phyloP scores from a whole-genome alignment of 768 basidiomycete species.

The Auricularia heimuer region DNA sequence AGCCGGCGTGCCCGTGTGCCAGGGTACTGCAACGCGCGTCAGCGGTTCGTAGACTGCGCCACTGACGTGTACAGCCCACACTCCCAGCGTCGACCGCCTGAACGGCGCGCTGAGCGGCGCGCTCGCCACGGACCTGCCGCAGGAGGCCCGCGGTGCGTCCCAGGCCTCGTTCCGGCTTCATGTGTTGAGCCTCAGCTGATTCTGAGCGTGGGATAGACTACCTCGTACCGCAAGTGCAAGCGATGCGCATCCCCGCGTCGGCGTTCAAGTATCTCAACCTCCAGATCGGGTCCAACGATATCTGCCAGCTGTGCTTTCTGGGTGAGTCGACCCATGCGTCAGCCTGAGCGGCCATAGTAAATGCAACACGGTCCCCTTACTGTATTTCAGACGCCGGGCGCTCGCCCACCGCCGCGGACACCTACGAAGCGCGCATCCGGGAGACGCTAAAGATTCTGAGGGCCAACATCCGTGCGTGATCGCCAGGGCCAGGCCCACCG shows the following conservation, averaged over 20 bases:
- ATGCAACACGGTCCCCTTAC: not conserved
- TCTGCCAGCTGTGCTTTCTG: slow-evolving; percentile 8
- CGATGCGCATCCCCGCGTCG: slow-evolving; percentile 1
- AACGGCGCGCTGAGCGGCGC: slow-evolving; percentile 10
- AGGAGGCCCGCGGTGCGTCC: slow-evolving; percentile 1
- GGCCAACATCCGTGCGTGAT: slow-evolving; percentile 8
- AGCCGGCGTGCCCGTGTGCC: no score
- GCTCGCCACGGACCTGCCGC: slow-evolving; percentile 6
- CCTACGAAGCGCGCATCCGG: slow-evolving; percentile 7
- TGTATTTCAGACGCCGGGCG: not conserved
- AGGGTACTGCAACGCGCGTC: no score
- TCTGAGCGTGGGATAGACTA: slow-evolving; percentile 1
- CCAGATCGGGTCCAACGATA: slow-evolving; percentile 13
- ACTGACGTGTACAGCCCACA: not conserved
- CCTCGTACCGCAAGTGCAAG: slow-evolving; percentile 9
- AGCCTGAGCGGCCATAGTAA: not conserved
- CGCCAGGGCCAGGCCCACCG: no score
- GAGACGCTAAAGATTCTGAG: slow-evolving; percentile 7
- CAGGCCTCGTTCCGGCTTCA: no score
- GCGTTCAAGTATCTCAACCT: slow-evolving; percentile 12
- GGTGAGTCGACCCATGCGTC: no score
- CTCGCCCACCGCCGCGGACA: slow-evolving; percentile 6
- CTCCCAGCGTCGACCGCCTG: slow-evolving; percentile 8
- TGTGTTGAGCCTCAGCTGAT: not conserved
- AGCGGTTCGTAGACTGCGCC: no score